phyloP scores from a whole-genome alignment of 768 basidiomycete genomes.

The Phylloporus rhodoxanthus region DNA sequence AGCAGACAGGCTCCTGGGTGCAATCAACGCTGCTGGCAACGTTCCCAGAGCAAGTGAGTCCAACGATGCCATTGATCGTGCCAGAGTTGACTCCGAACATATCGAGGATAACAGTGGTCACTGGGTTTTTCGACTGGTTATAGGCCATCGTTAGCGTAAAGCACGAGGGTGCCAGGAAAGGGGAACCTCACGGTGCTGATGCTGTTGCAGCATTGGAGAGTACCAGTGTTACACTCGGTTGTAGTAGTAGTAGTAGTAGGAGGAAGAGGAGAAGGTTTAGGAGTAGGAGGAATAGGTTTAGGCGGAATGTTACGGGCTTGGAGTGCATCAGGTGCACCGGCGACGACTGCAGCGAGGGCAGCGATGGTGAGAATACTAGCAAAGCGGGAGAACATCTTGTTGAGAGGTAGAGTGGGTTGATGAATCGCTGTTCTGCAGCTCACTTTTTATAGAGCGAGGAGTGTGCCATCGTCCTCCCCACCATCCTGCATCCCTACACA shows the following conservation, averaged over 20 bases:
- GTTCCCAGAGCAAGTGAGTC: not conserved
- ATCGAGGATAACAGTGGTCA: not conserved
- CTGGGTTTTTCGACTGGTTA: not conserved
- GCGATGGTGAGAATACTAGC: conserved; percentile 6
- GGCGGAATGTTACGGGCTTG: not conserved
- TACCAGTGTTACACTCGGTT: conserved; percentile 10
- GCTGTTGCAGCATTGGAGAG: conserved; percentile 6
- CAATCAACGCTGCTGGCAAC: not conserved
- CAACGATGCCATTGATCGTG: conserved; percentile 3
- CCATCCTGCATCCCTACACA: not conserved
- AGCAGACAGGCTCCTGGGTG: conserved; percentile 9
- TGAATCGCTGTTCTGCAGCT: not conserved
- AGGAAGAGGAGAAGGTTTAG: too few relatives aligned
- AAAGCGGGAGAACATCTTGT: not conserved
- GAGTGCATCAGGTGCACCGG: not conserved
- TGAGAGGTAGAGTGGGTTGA: not conserved
- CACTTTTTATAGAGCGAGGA: not conserved
- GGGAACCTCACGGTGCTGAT: not conserved
- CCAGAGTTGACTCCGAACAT: conserved; percentile 1
- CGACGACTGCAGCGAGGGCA: conserved; percentile 6
- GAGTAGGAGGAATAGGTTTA: too few relatives aligned
- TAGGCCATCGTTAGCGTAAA: not conserved
- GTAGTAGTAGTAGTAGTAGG: too few relatives aligned
- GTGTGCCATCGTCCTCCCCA: too few relatives aligned
- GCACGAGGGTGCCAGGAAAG: too few relatives aligned